Evolutionary conservation across 208 protist genomes (phyloP).

Genomic region (Leishmania major): DNA sequence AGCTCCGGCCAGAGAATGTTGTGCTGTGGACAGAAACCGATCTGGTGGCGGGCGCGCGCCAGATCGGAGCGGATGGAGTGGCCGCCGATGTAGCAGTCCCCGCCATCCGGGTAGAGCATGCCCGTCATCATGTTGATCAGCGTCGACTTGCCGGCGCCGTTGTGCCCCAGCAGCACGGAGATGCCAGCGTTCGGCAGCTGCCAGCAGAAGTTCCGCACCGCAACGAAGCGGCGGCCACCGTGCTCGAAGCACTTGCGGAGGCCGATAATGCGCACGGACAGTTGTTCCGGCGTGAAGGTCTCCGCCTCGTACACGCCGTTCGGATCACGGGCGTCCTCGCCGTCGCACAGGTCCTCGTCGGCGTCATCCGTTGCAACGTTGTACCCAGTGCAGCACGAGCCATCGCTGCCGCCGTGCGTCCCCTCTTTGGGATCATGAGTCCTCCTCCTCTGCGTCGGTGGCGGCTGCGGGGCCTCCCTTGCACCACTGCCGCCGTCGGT

Average conservation of each 20-base stretch:
- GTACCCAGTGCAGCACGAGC: background rate
- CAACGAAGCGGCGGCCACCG: slow-evolving; percentile 43
- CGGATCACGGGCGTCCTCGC: slow-evolving; percentile 26
- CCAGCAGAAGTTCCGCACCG: slow-evolving; percentile 72
- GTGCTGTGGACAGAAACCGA: slow-evolving; percentile 97
- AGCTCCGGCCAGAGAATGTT: slow-evolving; percentile 95
- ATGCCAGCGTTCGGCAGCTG: slow-evolving; percentile 58
- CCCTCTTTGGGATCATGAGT: background rate
- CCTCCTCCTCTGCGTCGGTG: background rate
- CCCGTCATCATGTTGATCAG: slow-evolving; percentile 86
- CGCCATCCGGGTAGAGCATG: slow-evolving; percentile 65
- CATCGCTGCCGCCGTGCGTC: background rate
- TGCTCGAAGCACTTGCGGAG: slow-evolving; percentile 28
- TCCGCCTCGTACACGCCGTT: slow-evolving; percentile 21
- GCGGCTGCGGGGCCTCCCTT: background rate
- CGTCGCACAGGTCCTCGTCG: slow-evolving; percentile 13
- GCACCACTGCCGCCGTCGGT: background rate
- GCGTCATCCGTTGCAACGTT: background rate
- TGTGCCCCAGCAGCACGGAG: slow-evolving; percentile 86
- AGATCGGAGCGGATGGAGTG: slow-evolving; percentile 59
- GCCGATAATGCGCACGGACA: slow-evolving; percentile 24
- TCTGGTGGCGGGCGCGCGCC: slow-evolving; percentile 56
- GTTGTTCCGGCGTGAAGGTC: slow-evolving; percentile 1
- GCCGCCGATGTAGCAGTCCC: slow-evolving; percentile 74
- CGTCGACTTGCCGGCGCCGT: slow-evolving; percentile 89